Conservation (phyloP, 2,329 filamentous ascomycete genomes). For the Neopestalotiopsis clavispora region DNA sequence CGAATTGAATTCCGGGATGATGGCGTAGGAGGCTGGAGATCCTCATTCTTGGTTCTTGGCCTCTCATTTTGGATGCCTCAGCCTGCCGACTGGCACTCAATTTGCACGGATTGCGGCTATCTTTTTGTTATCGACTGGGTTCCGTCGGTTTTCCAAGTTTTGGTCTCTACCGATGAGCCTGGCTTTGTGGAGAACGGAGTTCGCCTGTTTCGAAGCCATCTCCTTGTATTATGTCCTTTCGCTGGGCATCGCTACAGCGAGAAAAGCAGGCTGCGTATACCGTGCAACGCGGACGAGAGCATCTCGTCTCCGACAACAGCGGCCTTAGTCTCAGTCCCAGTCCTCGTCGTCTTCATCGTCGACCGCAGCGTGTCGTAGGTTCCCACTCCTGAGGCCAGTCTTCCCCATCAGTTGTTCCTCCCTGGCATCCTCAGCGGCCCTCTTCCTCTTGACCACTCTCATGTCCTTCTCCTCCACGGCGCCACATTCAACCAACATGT, state of each 20-base stretch:
- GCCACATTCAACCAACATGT: conserved; percentile 79
- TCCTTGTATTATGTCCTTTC: no score
- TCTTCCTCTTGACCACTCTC: conserved; percentile 69
- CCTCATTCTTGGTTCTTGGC: not conserved
- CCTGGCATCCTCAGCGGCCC: conserved; percentile 64
- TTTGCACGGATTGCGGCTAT: not conserved
- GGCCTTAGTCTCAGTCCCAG: conserved; percentile 66
- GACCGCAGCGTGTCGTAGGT: conserved; percentile 47
- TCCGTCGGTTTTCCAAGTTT: not conserved
- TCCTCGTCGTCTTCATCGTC: conserved; percentile 57
- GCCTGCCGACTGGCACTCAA: not conserved
- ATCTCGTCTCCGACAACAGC: not conserved
- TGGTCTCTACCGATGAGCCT: not conserved
- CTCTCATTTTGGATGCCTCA: not conserved
- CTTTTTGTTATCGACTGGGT: not conserved
- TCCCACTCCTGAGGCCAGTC: conserved; percentile 54
- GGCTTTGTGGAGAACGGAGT: no score
- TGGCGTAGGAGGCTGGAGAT: not conserved
- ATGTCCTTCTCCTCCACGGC: conserved; percentile 80
- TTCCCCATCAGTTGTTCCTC: conserved; percentile 59
- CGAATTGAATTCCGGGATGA: not conserved
- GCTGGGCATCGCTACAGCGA: no score
- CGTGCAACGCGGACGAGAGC: not conserved
- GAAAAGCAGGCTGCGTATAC: not conserved
- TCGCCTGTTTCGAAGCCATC: no score